Conservation (phyloP, 1,284 basidiomycete species). For the Pseudomicrostroma phylloplanum region DNA sequence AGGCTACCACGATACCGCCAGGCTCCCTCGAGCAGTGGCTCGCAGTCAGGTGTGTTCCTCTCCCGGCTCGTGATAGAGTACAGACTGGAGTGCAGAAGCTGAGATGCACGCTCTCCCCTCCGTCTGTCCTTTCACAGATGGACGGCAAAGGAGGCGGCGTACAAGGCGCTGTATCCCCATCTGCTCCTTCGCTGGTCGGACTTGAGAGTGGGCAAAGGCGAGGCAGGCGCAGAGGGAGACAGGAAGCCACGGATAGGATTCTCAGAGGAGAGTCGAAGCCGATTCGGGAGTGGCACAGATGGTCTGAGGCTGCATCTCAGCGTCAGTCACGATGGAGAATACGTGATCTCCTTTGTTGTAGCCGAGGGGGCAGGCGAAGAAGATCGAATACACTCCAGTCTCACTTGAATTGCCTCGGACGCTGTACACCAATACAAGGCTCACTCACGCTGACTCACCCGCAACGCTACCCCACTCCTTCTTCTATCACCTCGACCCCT, state of each 20-base stretch:
- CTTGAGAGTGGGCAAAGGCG: slow-evolving; percentile 52
- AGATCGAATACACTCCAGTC: too few species aligned
- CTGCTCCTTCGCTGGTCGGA: slow-evolving; percentile 70
- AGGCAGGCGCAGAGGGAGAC: slow-evolving; percentile 7
- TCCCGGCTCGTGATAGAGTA: background rate
- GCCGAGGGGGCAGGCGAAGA: slow-evolving; percentile 54
- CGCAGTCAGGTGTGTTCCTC: too few species aligned
- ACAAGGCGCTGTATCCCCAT: slow-evolving; percentile 72
- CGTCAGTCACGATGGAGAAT: slow-evolving; percentile 77
- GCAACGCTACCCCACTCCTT: too few species aligned
- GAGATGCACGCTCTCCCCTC: background rate
- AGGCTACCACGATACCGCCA: too few species aligned
- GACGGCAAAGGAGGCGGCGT: slow-evolving; percentile 74
- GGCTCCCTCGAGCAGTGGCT: too few species aligned
- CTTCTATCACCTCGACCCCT: slow-evolving; percentile 1
- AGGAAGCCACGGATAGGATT: slow-evolving; percentile 22
- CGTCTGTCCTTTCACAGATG: slow-evolving; percentile 27
- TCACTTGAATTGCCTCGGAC: too few species aligned
- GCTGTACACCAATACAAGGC: too few species aligned
- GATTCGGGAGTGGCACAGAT: slow-evolving; percentile 8
- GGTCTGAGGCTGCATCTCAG: slow-evolving; percentile 59
- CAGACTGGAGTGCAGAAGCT: background rate
- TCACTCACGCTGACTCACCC: too few species aligned
- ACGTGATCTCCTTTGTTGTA: slow-evolving; percentile 68
- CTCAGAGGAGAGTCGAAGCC: slow-evolving; percentile 19